Evolutionary conservation across 768 basidiomycete species (phyloP), one percentile per base, ranked within the genome.

Genomic region (Dioszegia aurantiaca): DNA sequence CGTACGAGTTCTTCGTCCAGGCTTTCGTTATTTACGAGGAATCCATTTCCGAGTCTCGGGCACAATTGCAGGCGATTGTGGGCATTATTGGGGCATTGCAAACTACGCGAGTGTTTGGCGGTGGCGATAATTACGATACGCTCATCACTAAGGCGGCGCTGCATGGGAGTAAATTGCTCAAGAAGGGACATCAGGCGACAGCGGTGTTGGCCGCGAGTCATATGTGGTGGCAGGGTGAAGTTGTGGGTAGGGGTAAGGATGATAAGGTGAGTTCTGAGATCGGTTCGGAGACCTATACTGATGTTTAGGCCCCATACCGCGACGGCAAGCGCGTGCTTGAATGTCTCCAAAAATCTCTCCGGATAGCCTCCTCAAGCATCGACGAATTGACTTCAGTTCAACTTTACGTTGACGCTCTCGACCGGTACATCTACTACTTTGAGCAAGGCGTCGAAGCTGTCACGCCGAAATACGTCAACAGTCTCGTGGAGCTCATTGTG

Each of bases 21-120:
- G 90, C 93, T 0, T 97, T 99, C 76, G 91, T 87, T 26, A 91
- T 98, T 12, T 98, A 99, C 78, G 95, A 99, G 74, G 95, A 99
- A 76, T 87, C 84, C 68, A 98, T 99, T 48, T 92, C 89, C 43
- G 95, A 99, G 73, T 90, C 88, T 31, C 84, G 94, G 3, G 91
- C 91, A 4, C 95, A 99, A 76, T 79, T 99, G 9, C 90, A 94
- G 70, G 93, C 94, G n/a, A 97, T 99, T 73, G 90, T 91, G 5
- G 83, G 93, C 19, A 88, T 99, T 66, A 95, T 98, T 59, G 87
- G 88, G 47, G 89, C 91, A 5, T 79, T 99, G 39, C 89, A 90
- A 56, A 85, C 87, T 10, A 87, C 90, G 30, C 81, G 86, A 61
- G 92, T 93, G n/a, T 98, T 98, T 71, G 87, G 87, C 33, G 83